Base-by-base conservation (phyloP, 495 filamentous ascomycete species). In the Daldinia vernicosa region DNA sequence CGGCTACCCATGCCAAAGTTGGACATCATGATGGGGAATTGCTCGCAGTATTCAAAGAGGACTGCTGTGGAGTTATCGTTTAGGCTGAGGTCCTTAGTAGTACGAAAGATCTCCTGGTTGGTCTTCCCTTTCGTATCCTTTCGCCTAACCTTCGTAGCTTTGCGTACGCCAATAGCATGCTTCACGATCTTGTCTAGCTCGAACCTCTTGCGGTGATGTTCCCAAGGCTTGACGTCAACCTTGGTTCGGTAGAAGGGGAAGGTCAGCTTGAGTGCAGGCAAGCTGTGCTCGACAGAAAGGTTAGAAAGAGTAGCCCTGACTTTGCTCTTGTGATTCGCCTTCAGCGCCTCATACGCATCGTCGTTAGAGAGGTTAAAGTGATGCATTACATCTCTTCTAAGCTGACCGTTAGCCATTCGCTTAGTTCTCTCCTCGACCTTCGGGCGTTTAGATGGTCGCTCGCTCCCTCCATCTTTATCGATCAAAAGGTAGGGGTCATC, bases 331-430 rank as follows among this genome's bases (percentile, higher is more conserved):
- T 94, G 92, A 77, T 98, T 99, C 76, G 96, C 93, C 80, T 99
- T 98, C 47, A 99, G 86, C 58, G 92, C 89, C 71, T 97, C 93
- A 76, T 99, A 99, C 1, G 93, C 94, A 51, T 93, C 90, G 74
- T 99, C 95, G 65, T 97, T 97, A 28, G 95, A 97, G 55, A 97
- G 91, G 78, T 98, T 98, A 85, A 97, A 98, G 24, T 94, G 87
- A 67, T 89, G 86, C 27, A 84, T 87, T n/a, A 96, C 80, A 54
- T 88, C 84, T 28, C 85, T 87, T 22, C 84, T 84, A 15, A 89
- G 75, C 33, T 82, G 82, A 9, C 86, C 85, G 50, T 84, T 86
- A 9, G 82, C 83, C 78, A 87, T 81, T 24, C 88, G 84, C 60
- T 86, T 87, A 57, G 84, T 77, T 69, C 82, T 84, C 66, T 81